Evolutionary conservation across 2,329 filamentous ascomycete genomes (phyloP).

Genomic region (Diaporthe amygdali): DNA sequence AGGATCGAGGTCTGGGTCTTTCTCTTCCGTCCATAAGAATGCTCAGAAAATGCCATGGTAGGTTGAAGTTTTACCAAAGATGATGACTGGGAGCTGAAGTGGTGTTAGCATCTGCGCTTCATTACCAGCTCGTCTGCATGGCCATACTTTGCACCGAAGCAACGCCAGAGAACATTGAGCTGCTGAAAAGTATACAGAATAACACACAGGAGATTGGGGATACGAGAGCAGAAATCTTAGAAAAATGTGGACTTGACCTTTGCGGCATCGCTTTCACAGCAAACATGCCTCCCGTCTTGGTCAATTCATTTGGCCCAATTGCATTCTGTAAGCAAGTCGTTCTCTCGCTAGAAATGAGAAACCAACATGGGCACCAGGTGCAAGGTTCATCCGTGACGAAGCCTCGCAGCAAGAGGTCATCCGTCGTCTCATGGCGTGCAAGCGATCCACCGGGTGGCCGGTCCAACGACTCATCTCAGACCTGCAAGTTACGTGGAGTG

Average conservation of each 20-base stretch:
- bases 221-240: not conserved
- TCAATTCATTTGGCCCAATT: conserved; percentile 55
- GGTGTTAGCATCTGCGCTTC: not conserved
- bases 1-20: conserved; percentile 13
- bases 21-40: conserved; percentile 35
- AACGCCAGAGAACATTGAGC: not conserved
- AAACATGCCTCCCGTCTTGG: conserved; percentile 46
- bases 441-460: conserved; percentile 42
- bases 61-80: not conserved
- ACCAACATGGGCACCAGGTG: conserved; percentile 31
- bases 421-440: conserved; percentile 39
- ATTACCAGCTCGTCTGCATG: not conserved
- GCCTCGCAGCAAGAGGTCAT: conserved; percentile 37
- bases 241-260: conserved; percentile 39
- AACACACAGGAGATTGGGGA: not conserved
- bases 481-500: not conserved
- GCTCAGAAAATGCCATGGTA: not conserved
- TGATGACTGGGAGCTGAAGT: not conserved
- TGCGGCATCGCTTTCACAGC: conserved; percentile 51
- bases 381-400: conserved; percentile 35
- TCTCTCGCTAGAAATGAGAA: no score
- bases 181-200: not conserved
- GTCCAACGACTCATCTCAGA: not conserved
- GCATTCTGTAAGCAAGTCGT: conserved; percentile 44
- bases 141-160: not conserved